Evolutionary conservation across 495 filamentous ascomycete species (phyloP).

Genomic region (Neurospora sp.): DNA sequence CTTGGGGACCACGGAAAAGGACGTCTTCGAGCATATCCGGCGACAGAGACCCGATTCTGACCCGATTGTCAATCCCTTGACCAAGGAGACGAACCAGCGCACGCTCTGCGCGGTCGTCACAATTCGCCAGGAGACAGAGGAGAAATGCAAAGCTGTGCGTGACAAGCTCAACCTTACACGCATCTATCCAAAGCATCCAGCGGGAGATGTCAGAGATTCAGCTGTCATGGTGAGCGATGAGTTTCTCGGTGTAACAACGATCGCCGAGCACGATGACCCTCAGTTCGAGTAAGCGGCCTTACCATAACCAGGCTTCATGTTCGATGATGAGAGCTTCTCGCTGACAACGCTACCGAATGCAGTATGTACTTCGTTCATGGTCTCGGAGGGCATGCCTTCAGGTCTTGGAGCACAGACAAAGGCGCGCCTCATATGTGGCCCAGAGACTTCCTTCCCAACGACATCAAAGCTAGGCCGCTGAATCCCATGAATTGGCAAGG

Average conservation of each 20-base stretch:
- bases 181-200: slow-evolving; percentile 1
- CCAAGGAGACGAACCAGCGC: slow-evolving; percentile 1
- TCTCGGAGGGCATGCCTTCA: slow-evolving; percentile 12
- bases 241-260: slow-evolving; percentile 11
- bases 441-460: slow-evolving; percentile 6
- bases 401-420: slow-evolving; percentile 7
- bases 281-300: slow-evolving; percentile 9
- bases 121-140: slow-evolving; percentile 3
- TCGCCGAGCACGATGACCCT: slow-evolving; percentile 11
- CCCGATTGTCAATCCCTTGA: slow-evolving; percentile 2
- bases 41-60: background rate
- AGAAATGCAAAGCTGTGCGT: slow-evolving; percentile 1
- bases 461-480: slow-evolving; percentile 1
- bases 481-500: slow-evolving; percentile 1
- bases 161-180: background rate
- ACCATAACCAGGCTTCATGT: background rate
- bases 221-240: slow-evolving; percentile 6
- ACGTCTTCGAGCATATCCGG: slow-evolving; percentile 6
- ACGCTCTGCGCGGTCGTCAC: slow-evolving; percentile 5
- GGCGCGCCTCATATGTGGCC: slow-evolving; percentile 9
- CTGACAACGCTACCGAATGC: background rate
- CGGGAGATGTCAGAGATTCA: background rate
- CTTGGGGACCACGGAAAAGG: slow-evolving; percentile 4
- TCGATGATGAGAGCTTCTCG: background rate
- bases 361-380: slow-evolving; percentile 13